phyloP scores from a whole-genome alignment of 305 asterid genomes.

The Withania somnifera region DNA sequence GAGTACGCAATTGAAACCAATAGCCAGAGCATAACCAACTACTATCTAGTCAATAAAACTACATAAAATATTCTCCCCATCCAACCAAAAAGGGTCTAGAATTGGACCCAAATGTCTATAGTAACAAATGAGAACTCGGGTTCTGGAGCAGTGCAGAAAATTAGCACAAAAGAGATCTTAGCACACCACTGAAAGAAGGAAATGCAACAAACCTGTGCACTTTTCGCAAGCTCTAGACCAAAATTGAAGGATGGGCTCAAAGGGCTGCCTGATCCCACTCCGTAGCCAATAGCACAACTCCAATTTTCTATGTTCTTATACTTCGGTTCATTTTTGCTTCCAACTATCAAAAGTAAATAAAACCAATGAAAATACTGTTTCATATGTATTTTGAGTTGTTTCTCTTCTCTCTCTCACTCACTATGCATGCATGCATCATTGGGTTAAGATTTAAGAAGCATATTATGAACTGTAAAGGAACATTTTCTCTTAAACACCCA shows the following conservation, averaged over 20 bases:
- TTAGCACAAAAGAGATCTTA: neutral
- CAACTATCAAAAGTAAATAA: slow-evolving; percentile 31
- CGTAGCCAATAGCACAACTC: slow-evolving; percentile 89
- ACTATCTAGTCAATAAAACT: neutral
- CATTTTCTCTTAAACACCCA: neutral
- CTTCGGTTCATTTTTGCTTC: slow-evolving; percentile 42
- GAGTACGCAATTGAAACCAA: neutral
- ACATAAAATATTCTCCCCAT: neutral
- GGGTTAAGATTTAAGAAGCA: neutral
- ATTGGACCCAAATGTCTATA: neutral
- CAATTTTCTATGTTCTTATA: slow-evolving; percentile 72
- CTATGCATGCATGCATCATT: neutral
- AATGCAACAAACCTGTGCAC: slow-evolving; percentile 51
- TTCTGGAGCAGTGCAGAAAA: neutral
- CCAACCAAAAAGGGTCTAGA: neutral
- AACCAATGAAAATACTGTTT: neutral
- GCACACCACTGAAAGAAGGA: neutral
- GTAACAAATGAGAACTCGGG: neutral
- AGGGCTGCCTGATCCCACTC: slow-evolving; percentile 82
- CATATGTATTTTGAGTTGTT: neutral
- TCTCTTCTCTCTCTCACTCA: neutral
- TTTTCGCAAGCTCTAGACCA: slow-evolving; percentile 72
- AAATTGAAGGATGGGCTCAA: slow-evolving; percentile 89
- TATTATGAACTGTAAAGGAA: neutral
- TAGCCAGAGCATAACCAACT: neutral